Base-by-base conservation (phyloP, 2,329 filamentous ascomycete genomes). In the Cadophora sp. region DNA sequence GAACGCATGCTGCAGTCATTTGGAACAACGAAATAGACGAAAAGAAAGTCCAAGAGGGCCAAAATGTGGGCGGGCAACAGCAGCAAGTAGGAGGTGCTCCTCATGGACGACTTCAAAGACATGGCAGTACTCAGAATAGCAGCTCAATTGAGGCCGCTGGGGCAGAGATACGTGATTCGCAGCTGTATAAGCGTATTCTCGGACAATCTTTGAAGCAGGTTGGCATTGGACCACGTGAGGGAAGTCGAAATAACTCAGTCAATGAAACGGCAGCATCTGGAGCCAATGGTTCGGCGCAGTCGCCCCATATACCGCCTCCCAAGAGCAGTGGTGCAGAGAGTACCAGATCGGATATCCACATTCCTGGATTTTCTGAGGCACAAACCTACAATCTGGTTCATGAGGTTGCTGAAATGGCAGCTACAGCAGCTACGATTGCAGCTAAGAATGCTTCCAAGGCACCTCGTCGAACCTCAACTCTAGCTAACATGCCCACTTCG, bases 1-100 rank as follows among this genome's bases (percentile, higher is more conserved):
- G 96, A 71, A 99, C 96, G 0, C 96, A 99, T 78, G 96, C 96
- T 4, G 94, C 97, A 4, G 92, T 97, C 56, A 99, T 99, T 73
- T 99, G 96, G 96, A 96, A 94, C 75, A 91, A 87, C 9, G 94
- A 97, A 70, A 78, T 85, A 2, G 92, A 94, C 48, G 92, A 94
- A 80, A 94, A 93, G 81, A 90, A 88, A 75, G 83, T 87, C 50
- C 86, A 89, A 14, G 86, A 89, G 19, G 76, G 78, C 6, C 77
- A 69, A 66, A 73, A 61, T 70, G 72, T 26, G 67, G 71, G 24
- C 79, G 80, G 43, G 70, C 78, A 59, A 72, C 75, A 76, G 11
- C 73, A 75, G 58, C 68, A 69, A 6, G 48, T 71, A 6, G 71
- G 70, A 12, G 71, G 68, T 26, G 40, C 68, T 31, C 66, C 72